Evolutionary conservation across 106 monocot species (phyloP), one percentile per base, ranked within the genome.

Genomic region (Amphibolis antarctica): DNA sequence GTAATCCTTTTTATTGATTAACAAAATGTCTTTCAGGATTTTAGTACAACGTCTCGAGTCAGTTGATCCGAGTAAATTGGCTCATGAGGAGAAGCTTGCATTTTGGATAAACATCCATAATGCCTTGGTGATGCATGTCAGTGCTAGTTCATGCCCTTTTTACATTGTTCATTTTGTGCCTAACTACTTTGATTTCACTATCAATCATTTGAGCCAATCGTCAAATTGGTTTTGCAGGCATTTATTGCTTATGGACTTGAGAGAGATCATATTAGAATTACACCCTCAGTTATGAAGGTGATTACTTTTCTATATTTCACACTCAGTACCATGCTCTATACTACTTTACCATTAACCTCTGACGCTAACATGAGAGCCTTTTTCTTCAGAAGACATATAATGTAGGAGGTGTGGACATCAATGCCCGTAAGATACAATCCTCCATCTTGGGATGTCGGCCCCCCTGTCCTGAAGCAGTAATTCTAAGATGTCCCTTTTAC

Each of bases 81-180:
- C 19, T 17, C 72, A 74, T 56, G 72, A 78, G 11, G 84, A 88
- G 55, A 82, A 88, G 67, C 77, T 93, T 24, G 79, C 82, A 28
- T 93, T 93, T 60, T 93, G 93, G 93, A 83, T 93, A 42, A 93
- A 93, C 65, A 77, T 93, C 49, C 88, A 93, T 59, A 93, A 93
- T 73, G 85, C 92, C 19, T 67, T 93, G 64, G 82, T 88, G 44
- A 93, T 88, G 92, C 92, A 88, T 17, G 92, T 20, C 47, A 31
- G 12, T 15, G n/a, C 17, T 12, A 25, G 10, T 23, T 13, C 3
- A 51, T 44, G 44, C 67, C 12, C 14, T 28, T 49, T 45, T 51
- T 3, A 63, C 36, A 5, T 12, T 21, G 10, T 2, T 2, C 36
- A 36, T 9, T 22, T 44, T 68, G 24, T 15, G 10, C 24, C 13